Evolutionary conservation across 2,329 filamentous ascomycete species (phyloP).

Genomic region (Tolypocladium endophyticum): DNA sequence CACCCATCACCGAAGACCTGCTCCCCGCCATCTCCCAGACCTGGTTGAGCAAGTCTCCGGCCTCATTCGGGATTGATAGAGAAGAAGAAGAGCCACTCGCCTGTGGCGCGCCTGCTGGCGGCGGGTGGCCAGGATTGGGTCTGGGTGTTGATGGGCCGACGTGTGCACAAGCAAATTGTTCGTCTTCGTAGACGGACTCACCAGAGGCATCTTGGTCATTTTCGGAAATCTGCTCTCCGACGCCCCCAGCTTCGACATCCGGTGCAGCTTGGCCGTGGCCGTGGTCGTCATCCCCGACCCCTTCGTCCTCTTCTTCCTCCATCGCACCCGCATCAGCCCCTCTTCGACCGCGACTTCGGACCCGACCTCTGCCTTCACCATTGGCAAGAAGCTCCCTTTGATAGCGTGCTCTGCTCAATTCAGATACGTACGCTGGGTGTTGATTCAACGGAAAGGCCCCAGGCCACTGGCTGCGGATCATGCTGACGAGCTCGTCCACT

Average conservation of each 20-base stretch:
- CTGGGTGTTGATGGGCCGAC: background rate
- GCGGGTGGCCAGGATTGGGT: no score
- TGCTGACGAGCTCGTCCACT: background rate
- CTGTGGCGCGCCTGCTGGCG: background rate
- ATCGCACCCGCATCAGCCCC: background rate
- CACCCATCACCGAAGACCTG: background rate
- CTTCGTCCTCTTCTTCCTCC: background rate
- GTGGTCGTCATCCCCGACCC: constrained; percentile 4
- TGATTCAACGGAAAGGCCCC: background rate
- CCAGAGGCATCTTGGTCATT: constrained; percentile 8
- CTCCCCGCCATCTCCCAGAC: background rate
- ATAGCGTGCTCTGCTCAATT: background rate
- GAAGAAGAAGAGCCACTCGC: background rate
- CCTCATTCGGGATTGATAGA: background rate
- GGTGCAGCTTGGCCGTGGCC: constrained; percentile 9
- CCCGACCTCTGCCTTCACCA: background rate
- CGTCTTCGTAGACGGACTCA: background rate
- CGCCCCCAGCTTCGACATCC: background rate
- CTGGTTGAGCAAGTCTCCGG: background rate
- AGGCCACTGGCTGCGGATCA: background rate
- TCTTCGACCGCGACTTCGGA: background rate
- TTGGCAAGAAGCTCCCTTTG: background rate
- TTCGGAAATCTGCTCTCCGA: background rate
- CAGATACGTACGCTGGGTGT: background rate
- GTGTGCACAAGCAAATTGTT: background rate